Base-by-base conservation (phyloP, 192 early-diverging fungal genomes). In the Jimgerdemannia lactiflua region DNA sequence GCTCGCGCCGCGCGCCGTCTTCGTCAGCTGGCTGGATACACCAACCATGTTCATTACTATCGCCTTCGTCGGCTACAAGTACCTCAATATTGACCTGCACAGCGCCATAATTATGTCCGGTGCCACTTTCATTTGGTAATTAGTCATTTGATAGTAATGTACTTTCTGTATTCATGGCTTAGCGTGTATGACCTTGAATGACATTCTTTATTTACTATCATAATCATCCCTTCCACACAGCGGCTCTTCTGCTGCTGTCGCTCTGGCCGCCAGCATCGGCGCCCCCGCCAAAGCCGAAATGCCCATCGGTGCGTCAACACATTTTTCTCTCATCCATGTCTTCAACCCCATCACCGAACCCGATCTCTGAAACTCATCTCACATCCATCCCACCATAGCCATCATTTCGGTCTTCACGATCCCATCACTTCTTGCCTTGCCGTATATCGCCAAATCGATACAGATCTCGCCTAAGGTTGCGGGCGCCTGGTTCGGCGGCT, bases 361-460 rank as follows among this genome's bases (percentile, higher is more conserved):
- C 49, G 14, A 10, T 59, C 49, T 0, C 49, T 10, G 14, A 10
- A 59, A 10, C 14, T 14, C 14, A 10, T 2, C 49, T 59, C 49
- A 10, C 49, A 10, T 59, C 14, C 14, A 59, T 14, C 6, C 14
- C 49, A 59, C 14, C 14, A 10, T 14, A 59, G 86, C 84, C 64
- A 88, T 88, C 41, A 88, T 86, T 29, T 88, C 86, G 4, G 83
- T 88, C 17, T 88, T 88, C 39, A 86, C 84, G 9, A 86, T 88
- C 65, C 84, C 86, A 3, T 84, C 82, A 11, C 84, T 88, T 43
- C 85, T 88, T 65, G 86, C 84, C 3, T 70, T 88, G 18, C 86
- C 86, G 6, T 88, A 86, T 64, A 76, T 88, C 66, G 86, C 86
- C 42, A 84, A 86, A 67, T 64, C 75, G 6, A 54, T 88, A 20